Conservation (phyloP, 352 stramenopile species). For the Phytophthora pini region DNA sequence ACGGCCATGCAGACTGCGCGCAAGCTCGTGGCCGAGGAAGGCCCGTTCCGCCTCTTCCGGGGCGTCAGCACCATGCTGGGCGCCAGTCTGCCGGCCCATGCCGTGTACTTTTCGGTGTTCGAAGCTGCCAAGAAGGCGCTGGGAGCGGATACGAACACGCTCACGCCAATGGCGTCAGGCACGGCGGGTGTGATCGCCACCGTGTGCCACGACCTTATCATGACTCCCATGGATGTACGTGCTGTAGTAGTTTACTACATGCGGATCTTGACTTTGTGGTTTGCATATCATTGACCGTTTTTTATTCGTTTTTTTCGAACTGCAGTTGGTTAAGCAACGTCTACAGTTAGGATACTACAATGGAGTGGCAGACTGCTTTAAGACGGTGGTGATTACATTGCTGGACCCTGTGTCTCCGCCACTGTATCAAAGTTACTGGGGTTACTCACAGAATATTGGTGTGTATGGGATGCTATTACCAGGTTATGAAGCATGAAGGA, state of each 20-base stretch:
- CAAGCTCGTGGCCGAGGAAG: conserved; percentile 72
- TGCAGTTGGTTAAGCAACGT: conserved; percentile 97
- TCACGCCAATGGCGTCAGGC: conserved; percentile 78
- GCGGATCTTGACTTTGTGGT: conserved; percentile 2
- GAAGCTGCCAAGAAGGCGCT: conserved; percentile 88
- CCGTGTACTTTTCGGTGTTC: conserved; percentile 94
- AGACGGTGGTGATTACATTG: conserved; percentile 60
- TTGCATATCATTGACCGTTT: conserved; percentile 2
- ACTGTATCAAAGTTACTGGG: conserved; percentile 17
- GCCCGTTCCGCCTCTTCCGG: conserved; percentile 92
- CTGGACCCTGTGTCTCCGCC: conserved; percentile 17
- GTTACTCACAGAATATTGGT: conserved; percentile 21
- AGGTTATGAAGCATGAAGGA: conserved; percentile 83
- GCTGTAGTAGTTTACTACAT: conserved; percentile 3
- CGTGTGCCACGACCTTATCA: conserved; percentile 97
- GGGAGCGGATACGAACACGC: conserved; percentile 70
- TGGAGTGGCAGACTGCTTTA: conserved; percentile 91
- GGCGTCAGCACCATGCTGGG: conserved; percentile 98
- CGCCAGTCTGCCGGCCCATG: conserved; percentile 97
- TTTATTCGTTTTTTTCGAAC: not conserved
- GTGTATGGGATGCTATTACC: not conserved
- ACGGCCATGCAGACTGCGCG: conserved; percentile 70
- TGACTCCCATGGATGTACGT: conserved; percentile 97
- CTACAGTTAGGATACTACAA: conserved; percentile 99
- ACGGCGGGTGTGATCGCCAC: conserved; percentile 94